Conservation (phyloP, 2,329 filamentous ascomycete species). For the Cephalotrichum gorgonifer region DNA sequence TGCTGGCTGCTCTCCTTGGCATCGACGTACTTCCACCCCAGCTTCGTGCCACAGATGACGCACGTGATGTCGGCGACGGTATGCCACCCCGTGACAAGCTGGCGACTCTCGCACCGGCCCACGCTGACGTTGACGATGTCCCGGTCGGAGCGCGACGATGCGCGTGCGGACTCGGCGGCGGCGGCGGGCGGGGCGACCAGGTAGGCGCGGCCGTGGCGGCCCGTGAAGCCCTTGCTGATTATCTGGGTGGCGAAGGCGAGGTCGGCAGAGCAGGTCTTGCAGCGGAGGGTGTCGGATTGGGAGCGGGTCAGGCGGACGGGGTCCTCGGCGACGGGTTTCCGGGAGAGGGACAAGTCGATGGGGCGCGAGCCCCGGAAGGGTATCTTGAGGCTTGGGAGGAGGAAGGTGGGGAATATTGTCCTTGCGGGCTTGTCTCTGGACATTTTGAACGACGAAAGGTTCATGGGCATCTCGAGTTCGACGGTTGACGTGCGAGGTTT, state of each 20-base stretch:
- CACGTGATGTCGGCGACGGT: constrained; percentile 55
- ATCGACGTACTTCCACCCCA: constrained; percentile 62
- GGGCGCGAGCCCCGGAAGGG: constrained; percentile 31
- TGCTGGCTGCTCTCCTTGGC: constrained; percentile 47
- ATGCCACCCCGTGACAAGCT: constrained; percentile 53
- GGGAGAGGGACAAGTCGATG: constrained; percentile 21
- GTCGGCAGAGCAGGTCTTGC: constrained; percentile 47
- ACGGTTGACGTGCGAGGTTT: neutral
- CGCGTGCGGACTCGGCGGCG: constrained; percentile 8
- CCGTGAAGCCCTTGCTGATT: constrained; percentile 56
- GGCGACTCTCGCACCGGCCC: constrained; percentile 42
- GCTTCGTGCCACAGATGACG: constrained; percentile 38
- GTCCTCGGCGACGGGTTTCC: constrained; percentile 7
- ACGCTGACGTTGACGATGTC: constrained; percentile 44
- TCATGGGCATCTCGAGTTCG: neutral
- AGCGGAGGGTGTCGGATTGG: constrained; percentile 41
- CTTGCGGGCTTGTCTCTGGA: constrained; percentile 1
- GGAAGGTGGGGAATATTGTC: constrained; percentile 34
- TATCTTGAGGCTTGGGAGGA: constrained; percentile 39
- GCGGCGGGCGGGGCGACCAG: constrained; percentile 23
- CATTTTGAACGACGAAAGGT: constrained; percentile 1
- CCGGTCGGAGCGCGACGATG: constrained; percentile 9
- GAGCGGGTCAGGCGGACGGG: constrained; percentile 2
- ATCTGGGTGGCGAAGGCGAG: constrained; percentile 52
- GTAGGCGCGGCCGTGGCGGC: constrained; percentile 53